Evolutionary conservation across 306 rosid genomes (phyloP), one percentile per base, ranked within the genome.

Genomic region (Lotus japonicus): DNA sequence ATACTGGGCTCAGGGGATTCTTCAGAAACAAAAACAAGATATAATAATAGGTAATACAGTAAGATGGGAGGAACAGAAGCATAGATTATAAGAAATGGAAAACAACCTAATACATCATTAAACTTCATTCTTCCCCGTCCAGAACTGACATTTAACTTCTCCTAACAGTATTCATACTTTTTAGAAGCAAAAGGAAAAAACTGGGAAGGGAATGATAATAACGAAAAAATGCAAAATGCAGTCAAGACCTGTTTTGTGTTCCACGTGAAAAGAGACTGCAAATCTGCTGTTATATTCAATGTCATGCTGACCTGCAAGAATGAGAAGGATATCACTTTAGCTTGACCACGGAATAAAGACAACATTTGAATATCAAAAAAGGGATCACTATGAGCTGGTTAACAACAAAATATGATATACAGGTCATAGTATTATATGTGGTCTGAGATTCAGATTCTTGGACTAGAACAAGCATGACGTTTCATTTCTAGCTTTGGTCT

Each of bases 201-300:
- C 11, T n/a, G 8, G 15, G 4, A 36, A n/a, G 41, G 51, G 7
- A 28, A 7, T 12, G 3, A 55, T 26, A 4, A 48, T 31, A 43
- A 64, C 26, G 46, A 36, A 58, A 44, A 50, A n/a, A 2, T 9
- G 11, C n/a, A n/a, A 58, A 57, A 52, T 77, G 55, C 76, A 73
- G 57, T 66, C 51, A 76, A 56, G 28, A 94, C 99, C 97, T 94
- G 97, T 79, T 94, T 94, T 7, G 99, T 94, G 74, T 94, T 94
- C 98, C 98, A 94, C 4, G 97, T 94, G 84, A 94, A 94, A 64
- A 94, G 84, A 67, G 98, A 86, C 79, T 88, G 94, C 56, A 94
- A 85, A 79, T 90, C 95, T 35, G 95, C 99, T 39, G 99, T 81
- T 75, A 94, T 87, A 73, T 86, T 94, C 75, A 94, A 64, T 43